These are phyloP conservation scores for Cystofilobasidium macerans DNA, from an alignment of 768 basidiomycete genomes.

Conservation along the genomic window DNA sequence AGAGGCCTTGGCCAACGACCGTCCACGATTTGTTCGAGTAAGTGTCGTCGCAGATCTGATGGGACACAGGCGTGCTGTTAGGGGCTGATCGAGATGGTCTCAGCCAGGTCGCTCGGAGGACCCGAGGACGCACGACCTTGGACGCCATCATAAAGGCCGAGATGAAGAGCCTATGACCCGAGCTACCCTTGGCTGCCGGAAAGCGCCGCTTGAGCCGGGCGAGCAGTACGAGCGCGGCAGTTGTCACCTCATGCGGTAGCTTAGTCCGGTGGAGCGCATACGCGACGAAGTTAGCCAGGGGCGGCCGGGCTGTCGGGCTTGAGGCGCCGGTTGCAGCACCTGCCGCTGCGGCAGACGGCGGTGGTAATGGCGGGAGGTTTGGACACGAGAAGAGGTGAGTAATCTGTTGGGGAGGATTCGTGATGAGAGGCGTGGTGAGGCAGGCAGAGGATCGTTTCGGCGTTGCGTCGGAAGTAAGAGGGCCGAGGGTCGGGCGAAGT, in stretches of 20 bases:
- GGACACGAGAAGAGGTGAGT: conserved; percentile 63
- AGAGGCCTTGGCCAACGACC: conserved; percentile 60
- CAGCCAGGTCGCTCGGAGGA: too few relatives aligned
- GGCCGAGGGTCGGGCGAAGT: too few relatives aligned
- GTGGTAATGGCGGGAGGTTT: conserved; percentile 47
- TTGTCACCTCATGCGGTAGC: conserved; percentile 55
- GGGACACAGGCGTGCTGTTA: neutral
- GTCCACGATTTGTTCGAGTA: conserved; percentile 90
- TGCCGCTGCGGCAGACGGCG: neutral
- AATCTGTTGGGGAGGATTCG: neutral
- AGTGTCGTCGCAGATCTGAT: conserved; percentile 46
- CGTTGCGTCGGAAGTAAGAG: neutral
- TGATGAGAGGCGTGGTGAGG: neutral
- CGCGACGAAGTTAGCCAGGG: conserved; percentile 28
- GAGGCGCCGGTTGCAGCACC: too few relatives aligned
- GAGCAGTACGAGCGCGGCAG: conserved; percentile 58
- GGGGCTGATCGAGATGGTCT: neutral
- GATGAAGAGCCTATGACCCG: conserved; percentile 63
- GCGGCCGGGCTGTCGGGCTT: conserved; percentile 13
- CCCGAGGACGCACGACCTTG: conserved; percentile 48
- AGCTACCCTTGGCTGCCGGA: conserved; percentile 77
- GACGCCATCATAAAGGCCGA: conserved; percentile 49
- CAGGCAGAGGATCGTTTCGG: neutral
- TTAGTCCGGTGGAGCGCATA: conserved; percentile 46
- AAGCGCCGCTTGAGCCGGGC: conserved; percentile 78